Evolutionary conservation across 257 asterid species (phyloP).

Genomic region (Fraxinus americana): DNA sequence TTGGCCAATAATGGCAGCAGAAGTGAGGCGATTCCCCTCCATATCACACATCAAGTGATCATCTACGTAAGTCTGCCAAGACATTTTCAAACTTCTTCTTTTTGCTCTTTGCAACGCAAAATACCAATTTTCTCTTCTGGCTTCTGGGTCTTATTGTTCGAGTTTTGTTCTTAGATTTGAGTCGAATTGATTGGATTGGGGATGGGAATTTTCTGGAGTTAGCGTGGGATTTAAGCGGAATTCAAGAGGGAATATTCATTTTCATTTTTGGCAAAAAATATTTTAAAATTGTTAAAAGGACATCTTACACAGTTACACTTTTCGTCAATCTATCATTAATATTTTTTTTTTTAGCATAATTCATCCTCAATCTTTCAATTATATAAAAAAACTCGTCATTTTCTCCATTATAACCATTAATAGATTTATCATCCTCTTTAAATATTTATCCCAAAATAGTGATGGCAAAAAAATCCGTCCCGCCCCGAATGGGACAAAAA

Average conservation of each 20-base stretch:
- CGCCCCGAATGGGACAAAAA: too few species aligned
- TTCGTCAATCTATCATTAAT: too few species aligned
- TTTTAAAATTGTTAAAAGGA: too few species aligned
- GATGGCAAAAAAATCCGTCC: too few species aligned
- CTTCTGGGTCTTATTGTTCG: not conserved
- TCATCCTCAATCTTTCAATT: too few species aligned
- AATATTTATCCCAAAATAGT: too few species aligned
- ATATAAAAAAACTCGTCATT: not conserved
- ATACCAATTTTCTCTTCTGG: not conserved
- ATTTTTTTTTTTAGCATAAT: too few species aligned
- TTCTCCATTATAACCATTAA: too few species aligned
- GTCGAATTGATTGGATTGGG: not conserved
- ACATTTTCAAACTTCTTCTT: not conserved
- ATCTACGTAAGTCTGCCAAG: constrained; percentile 1
- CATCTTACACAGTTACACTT: too few species aligned
- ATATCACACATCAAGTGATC: constrained; percentile 11
- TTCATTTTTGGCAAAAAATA: too few species aligned
- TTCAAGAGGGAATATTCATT: not conserved
- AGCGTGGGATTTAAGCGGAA: not conserved
- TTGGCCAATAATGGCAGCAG: constrained; percentile 8
- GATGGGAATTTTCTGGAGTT: not conserved
- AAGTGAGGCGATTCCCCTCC: constrained; percentile 2
- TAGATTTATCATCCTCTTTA: too few species aligned
- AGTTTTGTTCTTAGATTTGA: not conserved
- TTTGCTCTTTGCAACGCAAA: not conserved